Percentiles rank a stretch among this genome's conserved stretches.
These are phyloP conservation scores for Allodekkera sacchari DNA, from an alignment of 805 yeast species.

Conservation along the genomic window DNA sequence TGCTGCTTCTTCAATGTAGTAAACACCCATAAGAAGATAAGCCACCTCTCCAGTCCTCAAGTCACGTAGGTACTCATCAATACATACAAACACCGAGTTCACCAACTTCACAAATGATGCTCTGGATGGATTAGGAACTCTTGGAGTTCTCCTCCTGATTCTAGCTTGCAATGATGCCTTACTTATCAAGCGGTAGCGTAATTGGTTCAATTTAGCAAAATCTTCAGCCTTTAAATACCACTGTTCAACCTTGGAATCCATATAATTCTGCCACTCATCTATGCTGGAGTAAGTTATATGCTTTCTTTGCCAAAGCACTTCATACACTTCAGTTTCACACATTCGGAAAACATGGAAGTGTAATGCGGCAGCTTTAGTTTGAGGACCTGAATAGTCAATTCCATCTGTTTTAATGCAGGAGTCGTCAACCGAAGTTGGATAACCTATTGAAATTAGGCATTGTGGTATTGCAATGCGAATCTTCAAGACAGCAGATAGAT, in stretches of 20 bases:
- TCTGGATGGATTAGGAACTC: slow-evolving; percentile 5
- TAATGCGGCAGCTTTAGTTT: slow-evolving; percentile 10
- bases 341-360: slow-evolving; percentile 7
- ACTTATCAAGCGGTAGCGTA: slow-evolving; percentile 7
- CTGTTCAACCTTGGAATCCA: slow-evolving; percentile 6
- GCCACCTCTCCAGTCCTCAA: slow-evolving; percentile 6
- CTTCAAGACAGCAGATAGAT: slow-evolving; percentile 4
- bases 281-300: slow-evolving; percentile 2
- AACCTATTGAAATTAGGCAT: slow-evolving; percentile 5
- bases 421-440: slow-evolving; percentile 9
- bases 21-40: slow-evolving; percentile 8
- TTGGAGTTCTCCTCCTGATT: slow-evolving; percentile 8
- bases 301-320: slow-evolving; percentile 9
- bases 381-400: slow-evolving; percentile 9
- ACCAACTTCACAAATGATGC: slow-evolving; percentile 3
- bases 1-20: slow-evolving; percentile 6
- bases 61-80: slow-evolving; percentile 8
- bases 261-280: slow-evolving; percentile 5
- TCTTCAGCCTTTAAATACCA: slow-evolving; percentile 10
- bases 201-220: slow-evolving; percentile 9
- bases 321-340: slow-evolving; percentile 9
- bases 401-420: slow-evolving; percentile 7
- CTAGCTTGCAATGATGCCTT: slow-evolving; percentile 7
- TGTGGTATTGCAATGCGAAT: slow-evolving; percentile 7
- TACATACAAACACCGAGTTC: slow-evolving; percentile 3